Evolutionary conservation across 257 asterid genomes (phyloP).

Genomic region (Thymus quinquecostatus): DNA sequence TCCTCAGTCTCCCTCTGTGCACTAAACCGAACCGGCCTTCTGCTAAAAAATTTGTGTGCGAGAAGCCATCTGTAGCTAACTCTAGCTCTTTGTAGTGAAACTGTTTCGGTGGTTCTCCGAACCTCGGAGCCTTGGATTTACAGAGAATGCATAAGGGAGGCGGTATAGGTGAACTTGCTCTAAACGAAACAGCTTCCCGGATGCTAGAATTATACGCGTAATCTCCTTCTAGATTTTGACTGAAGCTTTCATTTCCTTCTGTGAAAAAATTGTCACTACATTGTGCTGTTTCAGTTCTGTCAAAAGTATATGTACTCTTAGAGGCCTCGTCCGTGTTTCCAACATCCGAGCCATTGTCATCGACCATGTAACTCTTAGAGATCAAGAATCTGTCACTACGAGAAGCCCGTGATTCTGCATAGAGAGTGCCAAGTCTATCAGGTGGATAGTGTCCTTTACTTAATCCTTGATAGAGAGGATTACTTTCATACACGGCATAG

Average conservation of each 20-base stretch:
- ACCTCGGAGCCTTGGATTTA: slow-evolving; percentile 74
- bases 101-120: slow-evolving; percentile 84
- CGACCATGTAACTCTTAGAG: slow-evolving; percentile 46
- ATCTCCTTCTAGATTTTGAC: slow-evolving; percentile 38
- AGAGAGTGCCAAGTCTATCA: slow-evolving; percentile 29
- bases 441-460: slow-evolving; percentile 38
- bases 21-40: slow-evolving; percentile 82
- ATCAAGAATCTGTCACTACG: slow-evolving; percentile 47
- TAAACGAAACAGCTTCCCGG: slow-evolving; percentile 74
- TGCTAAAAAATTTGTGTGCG: slow-evolving; percentile 59
- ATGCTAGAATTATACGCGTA: slow-evolving; percentile 55
- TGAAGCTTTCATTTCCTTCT: slow-evolving; percentile 23
- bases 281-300: slow-evolving; percentile 30
- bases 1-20: slow-evolving; percentile 70
- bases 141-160: slow-evolving; percentile 86
- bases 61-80: slow-evolving; percentile 77
- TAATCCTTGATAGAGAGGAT: slow-evolving; percentile 71
- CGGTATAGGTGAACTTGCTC: slow-evolving; percentile 61
- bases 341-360: slow-evolving; percentile 31
- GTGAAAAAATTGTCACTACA: slow-evolving; percentile 26
- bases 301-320: slow-evolving; percentile 27
- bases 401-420: slow-evolving; percentile 41
- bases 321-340: slow-evolving; percentile 38
- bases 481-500: slow-evolving; percentile 64
- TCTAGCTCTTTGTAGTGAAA: slow-evolving; percentile 69